Conservation (phyloP, 495 filamentous ascomycete genomes). For the Aspergillus carlsbadensis region DNA sequence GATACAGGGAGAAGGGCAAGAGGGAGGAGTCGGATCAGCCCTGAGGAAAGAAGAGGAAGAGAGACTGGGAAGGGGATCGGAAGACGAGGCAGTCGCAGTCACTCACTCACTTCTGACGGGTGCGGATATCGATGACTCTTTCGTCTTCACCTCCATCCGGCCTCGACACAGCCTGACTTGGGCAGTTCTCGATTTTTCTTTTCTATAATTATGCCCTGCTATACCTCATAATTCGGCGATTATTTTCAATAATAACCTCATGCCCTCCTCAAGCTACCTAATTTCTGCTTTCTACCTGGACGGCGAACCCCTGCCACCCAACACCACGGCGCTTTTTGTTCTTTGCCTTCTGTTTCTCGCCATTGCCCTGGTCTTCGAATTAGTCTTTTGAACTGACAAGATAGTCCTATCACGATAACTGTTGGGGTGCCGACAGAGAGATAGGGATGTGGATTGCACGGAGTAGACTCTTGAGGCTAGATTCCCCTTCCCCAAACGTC, state of each 20-base stretch:
- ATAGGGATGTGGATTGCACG: background rate
- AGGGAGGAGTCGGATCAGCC: slow-evolving; percentile 12
- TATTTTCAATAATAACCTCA: background rate
- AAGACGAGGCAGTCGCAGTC: background rate
- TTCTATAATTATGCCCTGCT: background rate
- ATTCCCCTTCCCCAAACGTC: slow-evolving; percentile 1
- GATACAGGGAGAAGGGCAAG: slow-evolving; percentile 13
- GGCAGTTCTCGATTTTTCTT: slow-evolving; percentile 5
- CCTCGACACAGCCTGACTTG: slow-evolving; percentile 13
- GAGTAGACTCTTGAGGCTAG: background rate
- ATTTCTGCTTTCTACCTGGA: too few species aligned
- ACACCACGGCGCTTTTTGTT: slow-evolving; percentile 1
- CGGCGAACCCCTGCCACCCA: background rate
- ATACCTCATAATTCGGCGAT: background rate
- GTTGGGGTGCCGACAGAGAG: background rate
- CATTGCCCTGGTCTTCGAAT: background rate
- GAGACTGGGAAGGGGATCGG: background rate
- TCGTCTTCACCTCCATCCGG: slow-evolving; percentile 1
- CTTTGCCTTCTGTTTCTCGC: background rate
- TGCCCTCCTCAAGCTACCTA: too few species aligned
- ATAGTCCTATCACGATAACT: background rate
- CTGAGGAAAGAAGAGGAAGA: slow-evolving; percentile 12
- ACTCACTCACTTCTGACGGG: slow-evolving; percentile 4
- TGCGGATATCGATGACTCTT: slow-evolving; percentile 22
- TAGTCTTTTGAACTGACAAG: background rate